Evolutionary conservation across 2,329 filamentous ascomycete species (phyloP).

Genomic region (Domatiomyces catenatus): DNA sequence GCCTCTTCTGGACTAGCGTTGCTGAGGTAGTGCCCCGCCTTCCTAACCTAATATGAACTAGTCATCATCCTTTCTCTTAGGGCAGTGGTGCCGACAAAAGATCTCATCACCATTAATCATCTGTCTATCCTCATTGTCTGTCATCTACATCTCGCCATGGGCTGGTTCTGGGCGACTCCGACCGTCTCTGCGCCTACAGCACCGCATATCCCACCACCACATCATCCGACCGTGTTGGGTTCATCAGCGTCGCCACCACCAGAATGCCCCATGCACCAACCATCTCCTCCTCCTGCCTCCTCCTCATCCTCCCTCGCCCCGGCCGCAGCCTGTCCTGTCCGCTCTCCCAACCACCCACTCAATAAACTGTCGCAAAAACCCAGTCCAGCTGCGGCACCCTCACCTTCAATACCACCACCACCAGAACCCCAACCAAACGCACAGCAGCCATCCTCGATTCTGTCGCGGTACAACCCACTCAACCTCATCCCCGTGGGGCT

Average conservation of each 20-base stretch:
- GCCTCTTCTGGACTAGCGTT: not conserved
- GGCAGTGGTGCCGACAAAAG: not conserved
- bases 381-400: conserved; percentile 3
- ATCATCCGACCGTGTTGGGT: not conserved
- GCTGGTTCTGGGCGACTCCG: conserved; percentile 56
- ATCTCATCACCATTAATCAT: not conserved
- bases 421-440: conserved; percentile 13
- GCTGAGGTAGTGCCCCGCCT: no score
- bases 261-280: conserved; percentile 54
- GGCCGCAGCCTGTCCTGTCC: conserved; percentile 20
- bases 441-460: conserved; percentile 30
- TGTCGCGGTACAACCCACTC: conserved; percentile 58
- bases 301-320: conserved; percentile 14
- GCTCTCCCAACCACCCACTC: conserved; percentile 12
- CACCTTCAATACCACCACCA: conserved; percentile 4
- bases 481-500: conserved; percentile 93
- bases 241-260: conserved; percentile 30
- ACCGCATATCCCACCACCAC: not conserved
- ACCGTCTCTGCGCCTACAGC: not conserved
- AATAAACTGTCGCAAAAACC: conserved; percentile 12
- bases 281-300: conserved; percentile 18
- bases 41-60: not conserved
- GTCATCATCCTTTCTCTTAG: not conserved
- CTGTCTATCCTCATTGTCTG: not conserved
- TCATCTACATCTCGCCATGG: conserved; percentile 32